Evolutionary conservation across 2,329 filamentous ascomycete species (phyloP).

Genomic region (Phialemonium atrogriseum): DNA sequence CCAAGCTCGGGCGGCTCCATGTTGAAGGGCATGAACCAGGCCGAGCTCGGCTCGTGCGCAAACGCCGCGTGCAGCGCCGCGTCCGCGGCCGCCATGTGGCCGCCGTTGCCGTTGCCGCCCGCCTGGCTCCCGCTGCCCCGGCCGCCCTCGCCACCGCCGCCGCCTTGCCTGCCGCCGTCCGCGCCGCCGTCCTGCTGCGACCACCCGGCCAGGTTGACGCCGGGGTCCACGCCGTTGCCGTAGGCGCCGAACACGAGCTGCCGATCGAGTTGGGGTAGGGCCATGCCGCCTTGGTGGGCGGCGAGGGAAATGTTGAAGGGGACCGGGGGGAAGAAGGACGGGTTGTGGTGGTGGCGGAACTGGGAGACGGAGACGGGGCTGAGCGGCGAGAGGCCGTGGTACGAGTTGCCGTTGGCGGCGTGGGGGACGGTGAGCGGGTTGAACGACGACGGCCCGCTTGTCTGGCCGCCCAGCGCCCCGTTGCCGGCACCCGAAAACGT

Average conservation of each 20-base stretch:
- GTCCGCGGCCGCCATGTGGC: constrained; percentile 6
- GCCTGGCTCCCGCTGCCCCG: constrained; percentile 19
- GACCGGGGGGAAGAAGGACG: constrained; percentile 40
- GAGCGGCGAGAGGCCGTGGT: constrained; percentile 42
- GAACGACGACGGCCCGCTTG: constrained; percentile 30
- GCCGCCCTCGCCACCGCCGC: constrained; percentile 17
- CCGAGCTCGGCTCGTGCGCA: constrained; percentile 46
- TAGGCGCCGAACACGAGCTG: constrained; percentile 73
- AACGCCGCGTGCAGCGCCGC: constrained; percentile 19
- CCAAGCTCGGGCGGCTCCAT: constrained; percentile 64
- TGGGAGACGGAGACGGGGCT: constrained; percentile 37
- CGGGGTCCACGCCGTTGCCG: constrained; percentile 40
- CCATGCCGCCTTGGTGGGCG: constrained; percentile 28
- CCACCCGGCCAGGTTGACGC: constrained; percentile 32
- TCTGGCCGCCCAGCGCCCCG: constrained; percentile 28
- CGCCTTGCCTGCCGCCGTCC: constrained; percentile 29
- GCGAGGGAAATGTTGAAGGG: constrained; percentile 45
- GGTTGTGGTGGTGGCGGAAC: constrained; percentile 25
- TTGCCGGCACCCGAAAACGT: constrained; percentile 27
- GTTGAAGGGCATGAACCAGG: constrained; percentile 93
- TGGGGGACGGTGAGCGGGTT: constrained; percentile 32
- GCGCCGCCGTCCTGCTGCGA: constrained; percentile 10
- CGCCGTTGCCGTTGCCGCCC: constrained; percentile 12
- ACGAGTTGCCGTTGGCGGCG: constrained; percentile 29
- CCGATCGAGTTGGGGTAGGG: constrained; percentile 63